Evolutionary conservation across 2,329 filamentous ascomycete species (phyloP).

Genomic region (Fusarium verticillioides): DNA sequence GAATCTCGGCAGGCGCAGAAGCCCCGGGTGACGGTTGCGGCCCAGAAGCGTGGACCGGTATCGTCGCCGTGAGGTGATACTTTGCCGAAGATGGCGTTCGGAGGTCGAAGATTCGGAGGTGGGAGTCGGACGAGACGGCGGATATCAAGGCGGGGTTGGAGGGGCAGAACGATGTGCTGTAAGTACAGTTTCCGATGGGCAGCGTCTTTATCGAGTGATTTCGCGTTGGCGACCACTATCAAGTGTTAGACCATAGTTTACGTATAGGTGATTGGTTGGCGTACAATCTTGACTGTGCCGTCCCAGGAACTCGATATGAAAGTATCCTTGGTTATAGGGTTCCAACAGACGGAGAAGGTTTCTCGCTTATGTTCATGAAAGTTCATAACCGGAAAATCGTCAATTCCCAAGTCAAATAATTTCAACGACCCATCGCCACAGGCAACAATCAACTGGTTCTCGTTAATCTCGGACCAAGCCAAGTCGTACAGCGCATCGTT

Average conservation of each 20-base stretch:
- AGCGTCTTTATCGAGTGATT: conserved; percentile 82
- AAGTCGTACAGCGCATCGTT: conserved; percentile 97
- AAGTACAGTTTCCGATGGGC: conserved; percentile 92
- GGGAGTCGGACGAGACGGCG: conserved; percentile 87
- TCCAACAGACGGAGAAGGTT: conserved; percentile 94
- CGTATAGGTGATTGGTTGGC: neutral
- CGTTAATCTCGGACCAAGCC: conserved; percentile 95
- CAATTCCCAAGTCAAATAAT: conserved; percentile 85
- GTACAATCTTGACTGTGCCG: conserved; percentile 87
- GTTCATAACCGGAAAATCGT: conserved; percentile 87
- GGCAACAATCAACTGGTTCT: conserved; percentile 90
- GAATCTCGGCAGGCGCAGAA: conserved; percentile 78
- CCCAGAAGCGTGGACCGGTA: conserved; percentile 82
- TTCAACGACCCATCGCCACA: conserved; percentile 95
- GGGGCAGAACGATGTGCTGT: conserved; percentile 90
- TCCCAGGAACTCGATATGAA: conserved; percentile 97
- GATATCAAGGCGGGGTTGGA: conserved; percentile 87
- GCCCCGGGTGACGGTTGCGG: conserved; percentile 52
- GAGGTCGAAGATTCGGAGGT: conserved; percentile 91
- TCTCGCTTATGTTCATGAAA: conserved; percentile 96
- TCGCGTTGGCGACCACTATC: conserved; percentile 83
- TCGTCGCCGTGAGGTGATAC: conserved; percentile 85
- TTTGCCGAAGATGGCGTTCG: conserved; percentile 85
- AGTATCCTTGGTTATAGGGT: conserved; percentile 86
- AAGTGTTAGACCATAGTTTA: conserved; percentile 3